Conservation (phyloP, 2,329 filamentous ascomycete species). For the Sporothrix inflata region DNA sequence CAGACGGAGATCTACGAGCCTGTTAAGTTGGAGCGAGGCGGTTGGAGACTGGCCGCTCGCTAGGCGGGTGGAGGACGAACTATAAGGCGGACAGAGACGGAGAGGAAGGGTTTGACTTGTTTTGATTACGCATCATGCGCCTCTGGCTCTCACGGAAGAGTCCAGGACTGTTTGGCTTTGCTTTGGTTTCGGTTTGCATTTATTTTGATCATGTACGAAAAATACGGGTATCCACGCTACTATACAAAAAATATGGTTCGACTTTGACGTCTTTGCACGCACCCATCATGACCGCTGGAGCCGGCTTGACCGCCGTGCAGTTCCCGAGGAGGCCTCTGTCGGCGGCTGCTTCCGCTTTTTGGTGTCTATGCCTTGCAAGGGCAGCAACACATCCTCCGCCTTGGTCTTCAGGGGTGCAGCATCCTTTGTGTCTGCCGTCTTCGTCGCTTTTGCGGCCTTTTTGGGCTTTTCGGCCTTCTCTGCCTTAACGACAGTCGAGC, state of each 20-base stretch:
- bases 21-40: not conserved
- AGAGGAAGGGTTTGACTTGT: not conserved
- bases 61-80: not conserved
- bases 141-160: not conserved
- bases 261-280: not conserved
- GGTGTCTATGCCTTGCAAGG: not conserved
- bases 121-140: not conserved
- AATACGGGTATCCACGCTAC: conserved; percentile 20
- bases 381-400: not conserved
- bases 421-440: not conserved
- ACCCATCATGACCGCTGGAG: not conserved
- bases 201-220: conserved; percentile 15
- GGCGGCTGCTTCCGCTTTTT: conserved; percentile 24
- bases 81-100: too few species aligned
- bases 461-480: not conserved
- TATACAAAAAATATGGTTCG: not conserved
- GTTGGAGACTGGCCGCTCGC: not conserved
- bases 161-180: not conserved
- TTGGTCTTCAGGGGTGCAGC: not conserved
- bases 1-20: not conserved
- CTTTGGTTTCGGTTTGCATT: not conserved
- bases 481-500: not conserved
- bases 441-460: not conserved
- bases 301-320: conserved; percentile 30
- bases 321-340: not conserved